Evolutionary conservation across 768 basidiomycete genomes (phyloP), one percentile per base, ranked within the genome.

Genomic region (Lactarius hatsudake): DNA sequence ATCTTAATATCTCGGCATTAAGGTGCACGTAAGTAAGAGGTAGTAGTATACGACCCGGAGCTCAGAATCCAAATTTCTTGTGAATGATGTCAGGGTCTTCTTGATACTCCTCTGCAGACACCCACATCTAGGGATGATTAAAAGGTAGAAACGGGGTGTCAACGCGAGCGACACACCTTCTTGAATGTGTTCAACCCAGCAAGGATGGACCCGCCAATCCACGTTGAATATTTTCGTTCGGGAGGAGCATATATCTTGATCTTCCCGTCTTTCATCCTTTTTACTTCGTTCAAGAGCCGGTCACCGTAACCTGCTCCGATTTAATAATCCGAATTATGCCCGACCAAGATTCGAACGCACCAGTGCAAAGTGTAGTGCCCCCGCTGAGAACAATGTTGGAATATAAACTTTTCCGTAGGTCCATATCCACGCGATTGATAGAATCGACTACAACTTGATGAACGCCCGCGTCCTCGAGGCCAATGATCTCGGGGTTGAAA

Each of bases 401-500:
- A 78, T 94, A 99, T 61, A 99, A 81, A 69, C 86, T 91, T 80
- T 98, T 97, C 65, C 97, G 86, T 69, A 99, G 83, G 81, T 99
- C 97, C 73, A 98, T 81, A 80, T 99, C 97, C 40, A 97, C 94
- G 53, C 95, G 84, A 78, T 90, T 93, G 76, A 98, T 98, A 9
- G 96, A 96, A 79, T 99, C 95, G n/a, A 98, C 94, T 15, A 98
- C 91, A 43, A 98, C 94, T 78, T 99, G 96, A 77, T 98, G 97
- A 13, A 98, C 94, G 61, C 97, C 97, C 30, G 93, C 89, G 73
- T 96, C 95, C 78, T 99, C 97, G 72, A 93, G 89, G 8, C 97
- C 97, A 71, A 98, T 90, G 59, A 98, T 79, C 76, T 98, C 96
- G 34, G 97, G 97, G 75, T 97, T 96, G 82, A 99, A 99, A 61